phyloP scores from a whole-genome alignment of 2,329 filamentous ascomycete genomes.

The Alternaria ethzedia region DNA sequence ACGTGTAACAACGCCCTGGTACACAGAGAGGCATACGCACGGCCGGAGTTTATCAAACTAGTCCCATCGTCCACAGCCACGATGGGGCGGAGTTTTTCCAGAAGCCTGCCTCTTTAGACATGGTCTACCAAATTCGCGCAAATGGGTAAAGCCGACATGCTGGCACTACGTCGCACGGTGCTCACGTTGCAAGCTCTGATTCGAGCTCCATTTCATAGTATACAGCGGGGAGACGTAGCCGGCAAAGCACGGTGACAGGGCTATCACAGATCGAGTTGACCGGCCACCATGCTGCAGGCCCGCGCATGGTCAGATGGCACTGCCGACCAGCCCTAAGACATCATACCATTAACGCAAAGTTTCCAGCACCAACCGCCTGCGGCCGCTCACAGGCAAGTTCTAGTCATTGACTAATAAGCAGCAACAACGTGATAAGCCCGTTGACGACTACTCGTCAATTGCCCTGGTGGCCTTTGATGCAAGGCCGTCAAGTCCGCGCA shows the following conservation, averaged over 20 bases:
- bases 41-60: constrained; percentile 5
- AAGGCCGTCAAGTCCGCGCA: constrained; percentile 14
- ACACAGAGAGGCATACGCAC: not conserved
- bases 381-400: constrained; percentile 15
- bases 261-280: constrained; percentile 20
- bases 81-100: constrained; percentile 22
- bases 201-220: constrained; percentile 9
- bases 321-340: constrained; percentile 17
- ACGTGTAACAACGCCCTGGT: not conserved
- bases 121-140: constrained; percentile 17
- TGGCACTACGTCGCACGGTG: constrained; percentile 12
- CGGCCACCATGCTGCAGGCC: constrained; percentile 18
- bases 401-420: constrained; percentile 24
- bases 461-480: constrained; percentile 13
- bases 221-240: constrained; percentile 12
- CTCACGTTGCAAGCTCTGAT: constrained; percentile 17
- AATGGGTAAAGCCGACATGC: constrained; percentile 11
- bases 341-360: constrained; percentile 13
- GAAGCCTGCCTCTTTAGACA: constrained; percentile 14
- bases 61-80: constrained; percentile 23
- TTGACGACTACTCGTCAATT: constrained; percentile 24
- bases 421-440: constrained; percentile 25
- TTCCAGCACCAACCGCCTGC: constrained; percentile 13
- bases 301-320: constrained; percentile 25
- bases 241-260: constrained; percentile 7